Conservation (phyloP, 208 protist species). For the Polymyxa betae region DNA sequence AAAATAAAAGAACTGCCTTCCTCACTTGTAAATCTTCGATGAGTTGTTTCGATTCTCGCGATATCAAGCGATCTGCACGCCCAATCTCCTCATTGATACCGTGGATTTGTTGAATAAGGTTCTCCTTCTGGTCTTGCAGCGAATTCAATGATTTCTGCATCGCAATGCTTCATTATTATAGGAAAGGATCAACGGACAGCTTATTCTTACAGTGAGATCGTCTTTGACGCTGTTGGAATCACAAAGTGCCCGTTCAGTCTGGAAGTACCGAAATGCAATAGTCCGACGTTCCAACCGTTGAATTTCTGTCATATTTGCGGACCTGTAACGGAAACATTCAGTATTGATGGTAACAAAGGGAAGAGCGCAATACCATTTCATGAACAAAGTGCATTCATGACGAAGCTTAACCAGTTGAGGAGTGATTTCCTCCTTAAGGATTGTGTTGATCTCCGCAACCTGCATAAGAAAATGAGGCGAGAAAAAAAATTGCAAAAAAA, state of each 20-base stretch:
- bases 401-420: conserved; percentile 83
- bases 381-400: conserved; percentile 64
- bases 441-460: conserved; percentile 65
- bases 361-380: not conserved
- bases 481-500: not conserved
- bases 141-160: not conserved
- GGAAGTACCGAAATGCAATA: conserved; percentile 65
- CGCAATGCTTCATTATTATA: no score
- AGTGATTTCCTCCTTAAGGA: conserved; percentile 84
- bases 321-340: not conserved
- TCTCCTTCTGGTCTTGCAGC: not conserved
- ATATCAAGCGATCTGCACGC: not conserved
- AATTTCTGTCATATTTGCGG: conserved; percentile 67
- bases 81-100: not conserved
- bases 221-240: no score
- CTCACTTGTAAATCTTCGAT: conserved; percentile 5
- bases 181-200: no score
- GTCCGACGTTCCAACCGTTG: conserved; percentile 75
- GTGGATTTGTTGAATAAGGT: not conserved
- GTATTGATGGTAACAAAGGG: not conserved
- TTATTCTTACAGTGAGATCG: no score
- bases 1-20: no score
- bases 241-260: not conserved
- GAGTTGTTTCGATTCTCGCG: not conserved
- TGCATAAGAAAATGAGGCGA: no score